Evolutionary conservation across 306 rosid genomes (phyloP), one percentile per base, ranked within the genome.

Genomic region (Astragalus membranaceus): DNA sequence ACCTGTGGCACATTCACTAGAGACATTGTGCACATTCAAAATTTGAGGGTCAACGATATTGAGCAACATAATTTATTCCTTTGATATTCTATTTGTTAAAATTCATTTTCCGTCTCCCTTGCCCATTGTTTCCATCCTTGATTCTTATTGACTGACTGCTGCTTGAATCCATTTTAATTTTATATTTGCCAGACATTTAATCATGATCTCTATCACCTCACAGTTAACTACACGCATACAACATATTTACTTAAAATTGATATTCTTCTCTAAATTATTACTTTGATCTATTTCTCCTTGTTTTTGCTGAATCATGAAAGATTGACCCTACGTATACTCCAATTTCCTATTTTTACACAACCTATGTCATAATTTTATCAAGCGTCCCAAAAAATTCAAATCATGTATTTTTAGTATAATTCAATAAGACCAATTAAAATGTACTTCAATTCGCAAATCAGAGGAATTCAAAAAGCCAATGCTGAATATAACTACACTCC

Each of bases 401-500:
- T 16, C 8, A 20, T 37, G 16, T 12, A 60, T 16, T 70, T 66
- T 67, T 16, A 58, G 58, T 59, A n/a, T 35, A 39, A 55, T 12
- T 41, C 59, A 48, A 54, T 33, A 63, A 59, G 39, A 67, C 71
- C 68, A 61, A 12, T 69, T 30, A 26, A 72, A 74, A 61, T 58
- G n/a, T 20, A 35, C 44, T 33, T 43, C 29, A 64, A 61, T 60
- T 32, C 58, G 65, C 73, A 54, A 69, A 70, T 44, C 36, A 71
- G 15, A 44, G 32, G 52, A 72, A 49, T 26, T 23, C 65, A 26
- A 57, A 52, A 78, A n/a, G 37, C 37, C 39, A 50, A 64, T 55
- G 26, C 56, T 63, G 43, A 43, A 54, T 23, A 64, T 10, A 60
- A 65, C 55, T 47, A 39, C 53, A 70, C 69, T 33, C 50, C n/a